Evolutionary conservation across 1,139 yeast genomes (phyloP), one percentile per base, ranked within the genome.

Genomic region (Lodderomyces beijingensis): DNA sequence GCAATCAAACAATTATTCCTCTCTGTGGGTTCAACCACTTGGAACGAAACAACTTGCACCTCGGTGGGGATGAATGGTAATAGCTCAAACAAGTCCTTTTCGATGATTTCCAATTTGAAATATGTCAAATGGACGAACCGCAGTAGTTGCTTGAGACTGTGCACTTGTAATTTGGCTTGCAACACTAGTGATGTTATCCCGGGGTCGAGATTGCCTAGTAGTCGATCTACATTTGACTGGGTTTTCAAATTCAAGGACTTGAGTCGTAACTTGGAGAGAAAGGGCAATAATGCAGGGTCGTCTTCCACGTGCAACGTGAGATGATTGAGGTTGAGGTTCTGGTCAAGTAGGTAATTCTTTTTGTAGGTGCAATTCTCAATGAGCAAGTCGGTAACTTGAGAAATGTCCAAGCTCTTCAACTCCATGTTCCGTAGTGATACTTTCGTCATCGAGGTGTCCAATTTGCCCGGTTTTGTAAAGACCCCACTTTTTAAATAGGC

Each of bases 101-200:
- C 40, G 1, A 34, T 25, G 12, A 37, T 19, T 14, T 43, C 35
- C 9, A 43, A 11, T 13, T 37, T 28, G n/a, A 49, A 36, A 34
- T 37, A 41, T n/a, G 37, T 30, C 19, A 47, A 39, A 12, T 41
- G 27, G 17, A 35, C 20, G 27, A 42, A 42, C 7, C 29, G n/a
- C 6, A 19, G 19, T 13, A 39, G 26, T 3, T 25, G 17, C 24
- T 35, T 35, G n/a, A 35, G 27, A n/a, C 22, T 15, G 5, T 32
- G 11, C 7, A 35, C 26, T 21, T 35, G 30, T 16, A 35, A 22
- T 9, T 12, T 16, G 7, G 24, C 5, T 25, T 17, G 7, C 18
- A 20, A 18, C 17, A 23, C 16, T 11, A 16, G 5, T 4, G 28
- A 24, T n/a, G 12, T 11, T 9, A 30, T 5, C 4, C 18, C 17